Base-by-base conservation (phyloP, 768 basidiomycete genomes). In the Agaricus subrufescens region DNA sequence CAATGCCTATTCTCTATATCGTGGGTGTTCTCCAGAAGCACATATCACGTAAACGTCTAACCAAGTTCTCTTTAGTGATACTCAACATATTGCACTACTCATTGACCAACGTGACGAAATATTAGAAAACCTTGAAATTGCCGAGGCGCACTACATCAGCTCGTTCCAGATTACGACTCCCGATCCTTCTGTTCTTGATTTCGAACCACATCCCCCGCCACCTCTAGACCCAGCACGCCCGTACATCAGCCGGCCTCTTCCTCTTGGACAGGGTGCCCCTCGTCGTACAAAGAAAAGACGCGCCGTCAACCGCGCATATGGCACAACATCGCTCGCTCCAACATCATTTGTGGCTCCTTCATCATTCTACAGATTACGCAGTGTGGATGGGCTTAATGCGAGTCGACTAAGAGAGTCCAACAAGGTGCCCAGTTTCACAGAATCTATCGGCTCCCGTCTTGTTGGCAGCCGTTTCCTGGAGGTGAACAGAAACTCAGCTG, bases 321-420 rank as follows among this genome's bases (percentile, higher is more conserved):
- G 78, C 0, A 76, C 84, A 3, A 85, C 85, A 5, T 86, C 85
- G n/a, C 77, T 86, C 14, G 78, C 86, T 1, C 89, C 89, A 3
- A 85, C 85, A 15, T 86, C 87, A 4, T 92, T 90, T 63, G 83
- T 91, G 8, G 87, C 87, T 4, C 89, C 89, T 6, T 88, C 86
- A 5, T 81, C 85, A 53, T 92, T 87, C 66, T 92, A 92, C 73
- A 85, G 86, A 64, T 77, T 92, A 31, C 78, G 84, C 25, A 73
- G 77, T 26, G 74, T 88, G 3, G 77, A 74, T 50, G 84, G 83
- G 8, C 74, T 90, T 26, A 84, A 73, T 53, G 83, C 80, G 23
- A 85, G 85, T 4, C 73, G 79, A 34, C 80, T 84, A 52, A 73
- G 77, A 10, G 78, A 80, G 58, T 70, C 74, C 3, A 74, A 63